Evolutionary conservation across 208 protist genomes (phyloP).

Genomic region (Tritrichomonas foetus): DNA sequence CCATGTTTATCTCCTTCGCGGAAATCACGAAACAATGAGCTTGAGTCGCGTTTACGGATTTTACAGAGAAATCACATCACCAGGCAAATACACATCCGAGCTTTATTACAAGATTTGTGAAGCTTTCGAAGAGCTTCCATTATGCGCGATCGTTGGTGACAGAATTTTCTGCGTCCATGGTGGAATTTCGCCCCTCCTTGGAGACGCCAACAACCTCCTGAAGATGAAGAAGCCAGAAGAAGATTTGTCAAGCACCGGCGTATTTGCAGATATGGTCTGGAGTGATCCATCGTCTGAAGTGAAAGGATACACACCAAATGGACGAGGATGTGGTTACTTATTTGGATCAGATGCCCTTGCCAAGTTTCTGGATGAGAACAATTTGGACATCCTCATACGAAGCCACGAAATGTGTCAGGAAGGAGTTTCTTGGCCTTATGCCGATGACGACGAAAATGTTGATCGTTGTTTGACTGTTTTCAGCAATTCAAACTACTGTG

Average conservation of each 20-base stretch:
- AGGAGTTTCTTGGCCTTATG: slow-evolving; percentile 60
- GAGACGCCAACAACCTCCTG: slow-evolving; percentile 67
- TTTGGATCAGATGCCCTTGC: slow-evolving; percentile 73
- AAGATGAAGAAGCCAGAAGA: slow-evolving; percentile 80
- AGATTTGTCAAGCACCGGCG: slow-evolving; percentile 52
- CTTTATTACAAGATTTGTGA: slow-evolving; percentile 41
- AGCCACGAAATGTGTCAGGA: slow-evolving; percentile 80
- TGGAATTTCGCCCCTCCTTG: slow-evolving; percentile 66
- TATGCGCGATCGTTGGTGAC: slow-evolving; percentile 72
- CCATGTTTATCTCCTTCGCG: slow-evolving; percentile 47
- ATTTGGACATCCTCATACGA: slow-evolving; percentile 81
- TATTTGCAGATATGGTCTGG: slow-evolving; percentile 55
- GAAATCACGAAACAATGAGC: slow-evolving; percentile 53
- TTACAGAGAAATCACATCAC: background rate
- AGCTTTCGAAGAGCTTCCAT: slow-evolving; percentile 76
- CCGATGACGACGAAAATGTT: slow-evolving; percentile 72
- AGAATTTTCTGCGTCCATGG: slow-evolving; percentile 82
- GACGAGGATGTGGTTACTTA: slow-evolving; percentile 69
- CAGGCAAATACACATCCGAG: slow-evolving; percentile 45
- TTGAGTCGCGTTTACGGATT: slow-evolving; percentile 51
- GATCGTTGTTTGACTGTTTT: background rate
- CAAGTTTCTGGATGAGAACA: slow-evolving; percentile 80
- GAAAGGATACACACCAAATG: background rate
- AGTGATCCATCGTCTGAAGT: slow-evolving; percentile 43
- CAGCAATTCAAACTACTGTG: background rate